These are phyloP conservation scores for Apophysomyces variabilis DNA, from an alignment of 371 early-diverging fungal genomes.

Conservation along the genomic window DNA sequence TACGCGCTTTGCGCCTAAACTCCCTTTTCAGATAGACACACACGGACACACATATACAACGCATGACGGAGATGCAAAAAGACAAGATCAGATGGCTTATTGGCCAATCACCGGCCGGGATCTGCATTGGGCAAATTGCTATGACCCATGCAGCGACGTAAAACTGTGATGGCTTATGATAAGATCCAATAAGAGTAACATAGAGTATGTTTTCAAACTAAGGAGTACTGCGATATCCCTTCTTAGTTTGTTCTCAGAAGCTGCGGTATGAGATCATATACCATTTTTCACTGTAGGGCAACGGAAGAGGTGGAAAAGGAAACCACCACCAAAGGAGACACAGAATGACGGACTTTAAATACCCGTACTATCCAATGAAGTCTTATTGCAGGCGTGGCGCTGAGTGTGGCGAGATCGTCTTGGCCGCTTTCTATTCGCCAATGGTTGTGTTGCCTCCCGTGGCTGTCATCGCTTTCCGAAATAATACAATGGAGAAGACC, in stretches of 20 bases:
- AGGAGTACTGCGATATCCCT: too few relatives aligned
- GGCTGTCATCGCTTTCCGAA: not conserved
- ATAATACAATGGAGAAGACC: too few relatives aligned
- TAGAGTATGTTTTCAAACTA: too few relatives aligned
- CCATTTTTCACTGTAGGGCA: not conserved
- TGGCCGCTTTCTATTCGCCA: not conserved
- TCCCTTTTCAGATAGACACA: too few relatives aligned
- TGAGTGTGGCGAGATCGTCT: conserved; percentile 4
- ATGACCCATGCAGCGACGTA: not conserved
- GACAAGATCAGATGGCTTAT: not conserved
- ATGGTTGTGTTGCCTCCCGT: not conserved
- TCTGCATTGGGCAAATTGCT: not conserved
- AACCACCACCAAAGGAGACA: not conserved
- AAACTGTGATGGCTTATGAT: too few relatives aligned
- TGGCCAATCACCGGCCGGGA: not conserved
- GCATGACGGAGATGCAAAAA: conserved; percentile 1
- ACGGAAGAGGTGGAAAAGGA: not conserved
- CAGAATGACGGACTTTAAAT: not conserved
- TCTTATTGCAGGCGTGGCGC: not conserved
- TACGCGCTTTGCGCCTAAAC: not conserved
- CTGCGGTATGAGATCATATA: too few relatives aligned
- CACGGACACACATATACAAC: too few relatives aligned
- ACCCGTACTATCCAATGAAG: not conserved
- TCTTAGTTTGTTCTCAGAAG: too few relatives aligned
- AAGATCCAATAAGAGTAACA: too few relatives aligned